These are phyloP conservation scores for Spiraea crenata DNA, from an alignment of 331 rosid genomes.

Conservation along the genomic window DNA sequence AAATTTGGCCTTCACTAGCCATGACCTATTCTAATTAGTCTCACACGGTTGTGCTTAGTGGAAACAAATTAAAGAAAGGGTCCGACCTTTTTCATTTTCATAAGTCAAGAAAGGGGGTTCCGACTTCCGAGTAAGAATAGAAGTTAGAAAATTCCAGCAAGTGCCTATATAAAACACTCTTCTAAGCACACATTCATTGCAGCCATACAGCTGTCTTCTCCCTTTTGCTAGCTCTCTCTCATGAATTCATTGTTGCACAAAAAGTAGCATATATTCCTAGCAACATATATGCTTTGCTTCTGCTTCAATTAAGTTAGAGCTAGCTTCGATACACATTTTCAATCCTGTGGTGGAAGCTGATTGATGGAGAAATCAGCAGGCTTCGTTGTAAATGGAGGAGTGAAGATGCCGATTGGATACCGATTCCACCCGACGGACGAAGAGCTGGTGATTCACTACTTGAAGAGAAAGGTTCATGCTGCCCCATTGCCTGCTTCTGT, in stretches of 20 bases:
- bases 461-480: slow-evolving; percentile 35
- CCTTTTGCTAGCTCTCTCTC: slow-evolving; percentile 4
- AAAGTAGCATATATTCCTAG: background rate
- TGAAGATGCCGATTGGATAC: slow-evolving; percentile 55
- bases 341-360: background rate
- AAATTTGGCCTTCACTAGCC: slow-evolving; percentile 3
- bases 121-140: background rate
- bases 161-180: background rate
- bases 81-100: background rate
- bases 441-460: slow-evolving; percentile 48
- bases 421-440: slow-evolving; percentile 67
- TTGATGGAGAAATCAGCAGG: slow-evolving; percentile 14
- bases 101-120: slow-evolving; percentile 20
- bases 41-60: slow-evolving; percentile 27
- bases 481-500: slow-evolving; percentile 37
- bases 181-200: background rate
- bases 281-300: background rate
- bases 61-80: background rate
- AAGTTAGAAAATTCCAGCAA: slow-evolving; percentile 1
- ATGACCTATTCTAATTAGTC: background rate
- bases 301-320: background rate
- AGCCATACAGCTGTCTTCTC: background rate
- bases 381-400: slow-evolving; percentile 22
- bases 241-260: background rate
- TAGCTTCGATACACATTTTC: too few relatives aligned